Evolutionary conservation across 306 rosid species (phyloP).

Genomic region (Vicia sativa): DNA sequence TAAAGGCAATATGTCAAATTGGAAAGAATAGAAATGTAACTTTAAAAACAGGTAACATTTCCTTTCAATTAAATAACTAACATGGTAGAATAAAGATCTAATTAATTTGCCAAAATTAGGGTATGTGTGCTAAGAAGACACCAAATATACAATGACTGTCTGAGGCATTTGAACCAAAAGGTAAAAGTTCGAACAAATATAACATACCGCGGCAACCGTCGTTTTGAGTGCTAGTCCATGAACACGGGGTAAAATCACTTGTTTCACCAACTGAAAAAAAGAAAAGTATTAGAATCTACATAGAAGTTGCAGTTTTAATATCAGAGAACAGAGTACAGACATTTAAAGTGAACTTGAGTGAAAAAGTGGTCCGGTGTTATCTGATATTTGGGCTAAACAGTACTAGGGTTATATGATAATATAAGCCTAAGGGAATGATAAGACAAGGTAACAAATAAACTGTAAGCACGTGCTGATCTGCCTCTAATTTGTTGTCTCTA

Average conservation of each 20-base stretch:
- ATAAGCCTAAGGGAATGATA: slow-evolving; percentile 19
- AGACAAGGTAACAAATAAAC: slow-evolving; percentile 10
- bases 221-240: slow-evolving; percentile 96
- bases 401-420: slow-evolving; percentile 6
- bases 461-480: background rate
- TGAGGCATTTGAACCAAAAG: slow-evolving; percentile 23
- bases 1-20: too few relatives aligned
- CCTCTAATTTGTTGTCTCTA: background rate
- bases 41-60: background rate
- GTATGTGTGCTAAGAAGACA: slow-evolving; percentile 12
- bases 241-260: slow-evolving; percentile 89
- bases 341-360: background rate
- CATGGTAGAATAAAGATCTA: slow-evolving; percentile 4
- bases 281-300: slow-evolving; percentile 30
- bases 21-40: background rate
- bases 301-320: slow-evolving; percentile 17
- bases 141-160: slow-evolving; percentile 20
- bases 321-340: slow-evolving; percentile 20
- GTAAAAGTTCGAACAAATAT: slow-evolving; percentile 18
- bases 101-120: slow-evolving; percentile 7
- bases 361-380: background rate
- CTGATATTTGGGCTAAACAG: slow-evolving; percentile 13
- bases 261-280: slow-evolving; percentile 75
- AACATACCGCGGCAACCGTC: slow-evolving; percentile 95
- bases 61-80: slow-evolving; percentile 12